Conservation (phyloP, 768 basidiomycete genomes). For the Gymnopilus junonius region DNA sequence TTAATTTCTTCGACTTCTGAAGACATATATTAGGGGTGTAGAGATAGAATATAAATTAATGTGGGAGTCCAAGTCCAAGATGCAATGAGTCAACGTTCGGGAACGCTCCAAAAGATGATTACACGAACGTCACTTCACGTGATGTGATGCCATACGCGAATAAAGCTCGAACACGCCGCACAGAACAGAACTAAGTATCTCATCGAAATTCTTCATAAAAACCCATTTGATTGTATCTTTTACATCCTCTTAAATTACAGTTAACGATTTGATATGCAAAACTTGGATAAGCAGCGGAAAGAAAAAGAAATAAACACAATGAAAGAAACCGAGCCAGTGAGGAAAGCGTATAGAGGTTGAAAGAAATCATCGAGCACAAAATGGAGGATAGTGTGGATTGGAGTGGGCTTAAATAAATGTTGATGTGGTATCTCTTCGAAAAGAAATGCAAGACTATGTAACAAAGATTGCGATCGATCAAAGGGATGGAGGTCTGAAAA, state of each 20-base stretch:
- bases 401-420: slow-evolving; percentile 3
- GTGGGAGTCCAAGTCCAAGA: neutral
- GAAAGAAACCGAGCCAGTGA: neutral
- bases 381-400: neutral
- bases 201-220: no score
- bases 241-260: slow-evolving; percentile 22
- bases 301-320: neutral
- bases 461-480: neutral
- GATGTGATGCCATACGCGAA: slow-evolving; percentile 5
- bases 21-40: slow-evolving; percentile 13
- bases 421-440: slow-evolving; percentile 7
- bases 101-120: neutral
- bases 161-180: no score
- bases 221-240: slow-evolving; percentile 10
- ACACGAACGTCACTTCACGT: slow-evolving; percentile 9
- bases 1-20: slow-evolving; percentile 21
- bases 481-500: neutral
- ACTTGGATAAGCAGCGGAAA: neutral
- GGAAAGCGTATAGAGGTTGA: neutral
- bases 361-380: neutral
- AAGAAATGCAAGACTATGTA: neutral
- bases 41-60: neutral
- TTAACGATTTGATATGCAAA: slow-evolving; percentile 15
- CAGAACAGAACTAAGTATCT: no score
- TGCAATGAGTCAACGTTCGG: slow-evolving; percentile 9